phyloP scores from a whole-genome alignment of 2,329 filamentous ascomycete species.

The Apiospora hydei region DNA sequence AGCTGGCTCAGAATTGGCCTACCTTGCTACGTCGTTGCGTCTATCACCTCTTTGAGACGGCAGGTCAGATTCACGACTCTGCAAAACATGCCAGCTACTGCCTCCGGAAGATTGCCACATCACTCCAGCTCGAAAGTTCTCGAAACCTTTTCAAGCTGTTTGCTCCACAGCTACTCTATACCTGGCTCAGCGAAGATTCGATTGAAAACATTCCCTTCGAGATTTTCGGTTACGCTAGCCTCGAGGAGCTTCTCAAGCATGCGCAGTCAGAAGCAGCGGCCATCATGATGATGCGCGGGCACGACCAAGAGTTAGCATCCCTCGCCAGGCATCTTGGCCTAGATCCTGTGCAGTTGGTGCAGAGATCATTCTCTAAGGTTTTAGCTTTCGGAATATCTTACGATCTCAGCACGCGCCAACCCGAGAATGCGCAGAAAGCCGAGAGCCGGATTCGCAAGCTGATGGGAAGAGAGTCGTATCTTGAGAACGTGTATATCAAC shows the following conservation, averaged over 20 bases:
- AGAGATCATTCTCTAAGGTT: conserved; percentile 75
- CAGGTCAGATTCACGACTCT: conserved; percentile 73
- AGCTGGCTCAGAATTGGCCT: conserved; percentile 82
- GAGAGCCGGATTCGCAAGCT: conserved; percentile 73
- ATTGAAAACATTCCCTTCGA: conserved; percentile 79
- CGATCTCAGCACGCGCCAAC: conserved; percentile 64
- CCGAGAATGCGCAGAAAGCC: conserved; percentile 57
- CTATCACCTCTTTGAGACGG: conserved; percentile 93
- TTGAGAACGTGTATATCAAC: conserved; percentile 68
- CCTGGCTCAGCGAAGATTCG: conserved; percentile 77
- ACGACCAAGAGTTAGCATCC: conserved; percentile 67
- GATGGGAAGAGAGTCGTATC: conserved; percentile 72
- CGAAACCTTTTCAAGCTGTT: conserved; percentile 83
- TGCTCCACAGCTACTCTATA: conserved; percentile 86
- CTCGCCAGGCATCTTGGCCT: conserved; percentile 66
- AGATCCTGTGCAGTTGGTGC: conserved; percentile 65
- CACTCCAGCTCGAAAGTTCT: conserved; percentile 70
- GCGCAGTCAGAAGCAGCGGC: conserved; percentile 81
- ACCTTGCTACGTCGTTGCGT: conserved; percentile 86
- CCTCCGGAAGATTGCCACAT: conserved; percentile 69
- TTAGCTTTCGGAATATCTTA: conserved; percentile 85
- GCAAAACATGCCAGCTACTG: conserved; percentile 76
- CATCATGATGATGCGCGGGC: conserved; percentile 82
- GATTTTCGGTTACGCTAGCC: conserved; percentile 80
- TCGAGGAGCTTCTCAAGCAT: conserved; percentile 73